Evolutionary conservation across 2,329 filamentous ascomycete species (phyloP).

Genomic region (Microsporum ferrugineum): DNA sequence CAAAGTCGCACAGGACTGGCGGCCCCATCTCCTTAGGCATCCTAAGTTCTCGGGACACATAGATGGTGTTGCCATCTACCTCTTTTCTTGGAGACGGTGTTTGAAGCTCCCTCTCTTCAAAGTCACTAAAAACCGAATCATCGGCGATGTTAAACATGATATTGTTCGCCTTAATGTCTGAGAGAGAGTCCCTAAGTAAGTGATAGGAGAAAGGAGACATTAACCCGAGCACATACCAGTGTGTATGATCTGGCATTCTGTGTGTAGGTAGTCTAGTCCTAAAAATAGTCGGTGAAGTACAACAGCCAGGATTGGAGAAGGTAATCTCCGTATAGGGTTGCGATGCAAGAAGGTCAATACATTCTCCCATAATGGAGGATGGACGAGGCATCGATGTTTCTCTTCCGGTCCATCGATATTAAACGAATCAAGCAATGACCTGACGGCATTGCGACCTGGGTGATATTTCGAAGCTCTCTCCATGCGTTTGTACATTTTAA

Average conservation of each 20-base stretch:
- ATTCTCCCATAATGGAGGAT: conserved; percentile 14
- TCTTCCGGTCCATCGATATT: conserved; percentile 17
- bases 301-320: conserved; percentile 9
- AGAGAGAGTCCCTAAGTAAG: not conserved
- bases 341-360: conserved; percentile 12
- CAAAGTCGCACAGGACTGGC: conserved; percentile 22
- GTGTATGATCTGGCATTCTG: conserved; percentile 25
- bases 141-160: conserved; percentile 20
- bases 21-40: conserved; percentile 17
- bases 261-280: conserved; percentile 31
- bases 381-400: conserved; percentile 19
- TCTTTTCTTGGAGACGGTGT: conserved; percentile 19
- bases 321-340: conserved; percentile 11
- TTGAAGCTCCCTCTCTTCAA: conserved; percentile 17
- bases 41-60: conserved; percentile 17
- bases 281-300: conserved; percentile 10
- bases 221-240: not conserved
- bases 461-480: conserved; percentile 18
- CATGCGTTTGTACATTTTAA: conserved; percentile 36
- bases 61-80: conserved; percentile 17
- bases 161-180: conserved; percentile 23
- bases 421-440: conserved; percentile 22
- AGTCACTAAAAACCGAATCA: conserved; percentile 18
- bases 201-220: not conserved
- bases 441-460: conserved; percentile 22